These are phyloP conservation scores for Aspergillus unguis DNA, from an alignment of 2,329 filamentous ascomycete species.

Conservation along the genomic window DNA sequence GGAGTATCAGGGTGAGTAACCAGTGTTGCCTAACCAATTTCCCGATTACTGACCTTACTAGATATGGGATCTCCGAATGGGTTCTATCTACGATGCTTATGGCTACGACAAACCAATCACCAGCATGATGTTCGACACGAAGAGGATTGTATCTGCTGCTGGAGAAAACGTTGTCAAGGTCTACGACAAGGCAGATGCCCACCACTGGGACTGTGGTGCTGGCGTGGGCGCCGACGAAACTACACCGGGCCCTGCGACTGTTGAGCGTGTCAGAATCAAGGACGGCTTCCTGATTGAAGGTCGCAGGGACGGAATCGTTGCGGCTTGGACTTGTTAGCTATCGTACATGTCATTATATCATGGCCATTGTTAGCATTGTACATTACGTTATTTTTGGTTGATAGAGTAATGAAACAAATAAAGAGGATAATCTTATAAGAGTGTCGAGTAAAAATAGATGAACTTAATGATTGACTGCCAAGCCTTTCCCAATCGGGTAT, in stretches of 20 bases:
- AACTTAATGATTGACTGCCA: not conserved
- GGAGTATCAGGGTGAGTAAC: constrained; percentile 80
- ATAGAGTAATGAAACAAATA: constrained; percentile 6
- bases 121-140: constrained; percentile 93
- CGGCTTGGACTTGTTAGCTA: constrained; percentile 75
- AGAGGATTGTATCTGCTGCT: constrained; percentile 84
- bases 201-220: constrained; percentile 94
- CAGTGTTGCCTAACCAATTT: not conserved
- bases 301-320: constrained; percentile 79
- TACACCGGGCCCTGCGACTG: constrained; percentile 61
- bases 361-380: constrained; percentile 15
- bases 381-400: constrained; percentile 14
- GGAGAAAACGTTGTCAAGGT: constrained; percentile 95
- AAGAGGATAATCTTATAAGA: not conserved
- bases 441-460: constrained; percentile 7
- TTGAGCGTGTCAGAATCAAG: constrained; percentile 84
- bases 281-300: constrained; percentile 95
- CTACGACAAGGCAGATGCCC: constrained; percentile 93
- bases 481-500: constrained; percentile 11
- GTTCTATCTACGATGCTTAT: constrained; percentile 91
- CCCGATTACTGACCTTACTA: constrained; percentile 38
- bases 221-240: constrained; percentile 67
- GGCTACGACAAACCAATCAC: constrained; percentile 90
- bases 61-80: constrained; percentile 98
- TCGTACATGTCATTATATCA: constrained; percentile 12